Evolutionary conservation across 139 green algal species (phyloP).

Genomic region (Auxenochlorella protothecoides): DNA sequence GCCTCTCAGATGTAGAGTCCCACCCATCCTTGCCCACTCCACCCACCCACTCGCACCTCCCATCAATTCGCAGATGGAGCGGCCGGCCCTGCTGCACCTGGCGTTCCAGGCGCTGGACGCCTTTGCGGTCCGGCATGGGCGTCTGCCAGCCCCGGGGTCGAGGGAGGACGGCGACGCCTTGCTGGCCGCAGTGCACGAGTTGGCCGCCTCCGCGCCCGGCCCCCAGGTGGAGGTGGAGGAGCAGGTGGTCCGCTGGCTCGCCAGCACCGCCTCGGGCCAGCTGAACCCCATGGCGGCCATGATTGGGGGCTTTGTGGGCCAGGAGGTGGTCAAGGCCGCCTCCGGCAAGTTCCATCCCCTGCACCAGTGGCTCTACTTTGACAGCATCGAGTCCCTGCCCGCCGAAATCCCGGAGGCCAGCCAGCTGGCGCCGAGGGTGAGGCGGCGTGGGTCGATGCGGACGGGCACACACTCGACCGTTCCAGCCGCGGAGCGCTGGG

Average conservation of each 20-base stretch:
- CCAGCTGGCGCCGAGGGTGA: conserved; percentile 24
- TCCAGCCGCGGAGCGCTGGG: too few species aligned
- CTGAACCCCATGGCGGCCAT: conserved; percentile 91
- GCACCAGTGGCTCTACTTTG: conserved; percentile 89
- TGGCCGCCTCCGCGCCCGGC: not conserved
- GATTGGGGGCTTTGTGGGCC: conserved; percentile 92
- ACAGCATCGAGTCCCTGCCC: conserved; percentile 65
- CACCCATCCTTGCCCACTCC: not conserved
- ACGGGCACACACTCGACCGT: too few species aligned
- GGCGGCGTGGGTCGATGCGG: too few species aligned
- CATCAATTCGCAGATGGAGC: conserved; percentile 55
- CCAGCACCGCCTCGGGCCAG: conserved; percentile 42
- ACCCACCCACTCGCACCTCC: not conserved
- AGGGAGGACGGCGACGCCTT: conserved; percentile 60
- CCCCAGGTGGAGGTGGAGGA: conserved; percentile 46
- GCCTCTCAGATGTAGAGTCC: not conserved
- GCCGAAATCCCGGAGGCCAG: conserved; percentile 2
- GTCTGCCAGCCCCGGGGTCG: conserved; percentile 48
- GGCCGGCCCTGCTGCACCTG: conserved; percentile 77
- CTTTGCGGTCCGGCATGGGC: conserved; percentile 44
- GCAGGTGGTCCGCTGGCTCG: conserved; percentile 42
- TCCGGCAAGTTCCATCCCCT: conserved; percentile 94
- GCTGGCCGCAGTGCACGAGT: conserved; percentile 13
- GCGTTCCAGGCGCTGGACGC: conserved; percentile 86
- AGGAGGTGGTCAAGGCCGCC: conserved; percentile 96